Evolutionary conservation across 2,329 filamentous ascomycete species (phyloP), one percentile per base, ranked within the genome.

Genomic region (Exserohilum turcica): DNA sequence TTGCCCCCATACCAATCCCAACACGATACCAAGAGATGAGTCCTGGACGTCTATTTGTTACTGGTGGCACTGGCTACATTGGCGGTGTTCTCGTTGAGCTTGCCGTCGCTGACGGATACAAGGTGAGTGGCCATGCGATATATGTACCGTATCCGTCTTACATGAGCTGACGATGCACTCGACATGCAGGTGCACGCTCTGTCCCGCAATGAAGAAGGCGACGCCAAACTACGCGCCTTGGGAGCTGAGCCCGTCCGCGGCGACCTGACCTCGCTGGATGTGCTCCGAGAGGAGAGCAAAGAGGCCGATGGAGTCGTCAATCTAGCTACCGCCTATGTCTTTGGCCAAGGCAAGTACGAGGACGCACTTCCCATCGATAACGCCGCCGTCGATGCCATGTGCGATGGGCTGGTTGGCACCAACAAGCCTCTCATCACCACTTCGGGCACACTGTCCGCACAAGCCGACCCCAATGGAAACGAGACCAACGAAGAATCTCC

Each of bases 171-270:
- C 13, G 6, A 29, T 16, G n/a, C 13, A 16, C 12, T 28, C 21
- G 12, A 42, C 21, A 42, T 16, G 21, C 15, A 43, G 39, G 39
- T 43, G 27, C 39, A 31, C 16, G 78, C 73, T 5, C 74, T 81
- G 2, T 78, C 77, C 4, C 76, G 78, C 42, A 71, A 56, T 31
- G 65, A 72, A 10, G 21, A 57, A 2, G 67, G 67, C 43, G 76
- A 78, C 47, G 63, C 62, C 3, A 76, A 75, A 39, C 60, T 80
- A 2, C 52, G 52, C n/a, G 52, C 56, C 2, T 64, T 77, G 2
- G 78, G 78, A 33, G 79, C 72, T 0, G 61, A 60, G 0, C 72
- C 76, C 2, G 61, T 78, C 6, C 73, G 75, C 21, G 79, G 79
- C 1, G 72, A 76, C 54, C 71, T 82, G 2, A 33, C 51, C 61